A percentile compares a stretch with the other conserved stretches of the same genome.
Conservation (phyloP, 768 basidiomycete genomes). For the Psilocybe cubensis region DNA sequence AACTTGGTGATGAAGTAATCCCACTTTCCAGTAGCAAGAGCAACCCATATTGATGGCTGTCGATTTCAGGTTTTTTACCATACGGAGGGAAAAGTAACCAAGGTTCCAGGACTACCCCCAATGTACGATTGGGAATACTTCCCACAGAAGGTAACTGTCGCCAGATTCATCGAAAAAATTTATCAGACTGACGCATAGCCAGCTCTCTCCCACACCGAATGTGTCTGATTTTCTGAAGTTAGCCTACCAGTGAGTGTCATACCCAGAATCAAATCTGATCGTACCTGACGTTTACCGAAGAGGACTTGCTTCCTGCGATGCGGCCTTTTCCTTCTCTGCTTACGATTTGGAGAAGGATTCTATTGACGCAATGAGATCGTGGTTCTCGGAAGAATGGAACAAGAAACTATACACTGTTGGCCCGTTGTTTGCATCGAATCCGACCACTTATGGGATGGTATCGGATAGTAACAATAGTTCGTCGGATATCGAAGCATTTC, state of each 20-base stretch:
- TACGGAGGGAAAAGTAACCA: neutral
- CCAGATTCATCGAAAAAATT: too few relatives aligned
- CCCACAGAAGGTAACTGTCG: conserved; percentile 10
- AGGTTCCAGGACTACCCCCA: conserved; percentile 7
- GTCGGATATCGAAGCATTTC: conserved; percentile 3
- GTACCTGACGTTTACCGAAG: neutral
- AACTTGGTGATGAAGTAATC: neutral
- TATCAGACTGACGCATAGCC: too few relatives aligned
- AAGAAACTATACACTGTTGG: conserved; percentile 11
- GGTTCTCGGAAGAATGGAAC: conserved; percentile 1
- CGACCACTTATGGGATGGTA: neutral
- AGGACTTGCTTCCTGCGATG: conserved; percentile 8
- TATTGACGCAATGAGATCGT: conserved; percentile 5
- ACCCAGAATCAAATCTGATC: neutral
- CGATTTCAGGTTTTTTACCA: too few relatives aligned
- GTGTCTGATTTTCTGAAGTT: neutral
- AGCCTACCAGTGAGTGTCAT: conserved; percentile 5
- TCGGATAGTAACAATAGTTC: neutral
- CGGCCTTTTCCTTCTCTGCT: neutral
- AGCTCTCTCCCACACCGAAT: neutral
- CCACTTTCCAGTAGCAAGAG: neutral
- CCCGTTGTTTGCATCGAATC: conserved; percentile 6
- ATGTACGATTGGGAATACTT: conserved; percentile 20
- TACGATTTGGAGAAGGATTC: conserved; percentile 5
- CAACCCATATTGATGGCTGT: too few relatives aligned